Percentiles rank a stretch among this genome's conserved stretches.
Evolutionary conservation across 768 basidiomycete genomes (phyloP).

Genomic region (Tremella yokohamensis): DNA sequence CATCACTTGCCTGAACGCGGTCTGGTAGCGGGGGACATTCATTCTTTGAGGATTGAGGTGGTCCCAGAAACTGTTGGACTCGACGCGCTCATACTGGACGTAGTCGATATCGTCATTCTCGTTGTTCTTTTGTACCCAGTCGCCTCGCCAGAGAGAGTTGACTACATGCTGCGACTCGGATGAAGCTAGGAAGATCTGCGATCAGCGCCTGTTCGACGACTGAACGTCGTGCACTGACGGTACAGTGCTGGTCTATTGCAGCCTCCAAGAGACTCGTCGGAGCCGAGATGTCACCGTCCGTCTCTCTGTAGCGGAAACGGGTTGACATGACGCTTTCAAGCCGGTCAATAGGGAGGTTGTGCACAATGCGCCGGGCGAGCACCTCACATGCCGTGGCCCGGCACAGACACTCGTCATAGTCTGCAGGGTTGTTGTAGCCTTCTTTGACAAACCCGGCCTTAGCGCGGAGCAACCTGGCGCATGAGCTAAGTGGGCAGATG

Average conservation of each 20-base stretch:
- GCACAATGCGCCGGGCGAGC: slow-evolving; percentile 59
- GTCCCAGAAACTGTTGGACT: slow-evolving; percentile 61
- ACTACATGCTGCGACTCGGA: slow-evolving; percentile 82
- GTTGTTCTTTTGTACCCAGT: slow-evolving; percentile 73
- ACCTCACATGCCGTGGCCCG: slow-evolving; percentile 60
- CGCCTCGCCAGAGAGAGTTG: slow-evolving; percentile 74
- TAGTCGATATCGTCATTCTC: slow-evolving; percentile 75
- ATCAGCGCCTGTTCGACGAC: too few relatives aligned
- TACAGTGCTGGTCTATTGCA: slow-evolving; percentile 85
- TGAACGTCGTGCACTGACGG: too few relatives aligned
- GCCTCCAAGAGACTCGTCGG: slow-evolving; percentile 63
- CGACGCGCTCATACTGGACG: slow-evolving; percentile 62
- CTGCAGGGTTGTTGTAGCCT: slow-evolving; percentile 73
- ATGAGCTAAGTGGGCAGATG: not conserved
- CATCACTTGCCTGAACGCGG: slow-evolving; percentile 66
- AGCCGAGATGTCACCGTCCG: slow-evolving; percentile 63
- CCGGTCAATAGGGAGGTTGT: slow-evolving; percentile 63
- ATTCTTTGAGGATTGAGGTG: slow-evolving; percentile 74
- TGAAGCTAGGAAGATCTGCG: slow-evolving; percentile 73
- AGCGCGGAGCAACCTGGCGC: slow-evolving; percentile 16
- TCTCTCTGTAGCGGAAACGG: slow-evolving; percentile 66
- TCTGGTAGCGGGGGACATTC: slow-evolving; percentile 85
- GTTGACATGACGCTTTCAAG: slow-evolving; percentile 71
- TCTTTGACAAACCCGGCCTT: slow-evolving; percentile 77
- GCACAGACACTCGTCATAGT: slow-evolving; percentile 78